Evolutionary conservation across 73 alveolate species (phyloP), one percentile per base, ranked within the genome.

Genomic region (Tetrahymena borealis): DNA sequence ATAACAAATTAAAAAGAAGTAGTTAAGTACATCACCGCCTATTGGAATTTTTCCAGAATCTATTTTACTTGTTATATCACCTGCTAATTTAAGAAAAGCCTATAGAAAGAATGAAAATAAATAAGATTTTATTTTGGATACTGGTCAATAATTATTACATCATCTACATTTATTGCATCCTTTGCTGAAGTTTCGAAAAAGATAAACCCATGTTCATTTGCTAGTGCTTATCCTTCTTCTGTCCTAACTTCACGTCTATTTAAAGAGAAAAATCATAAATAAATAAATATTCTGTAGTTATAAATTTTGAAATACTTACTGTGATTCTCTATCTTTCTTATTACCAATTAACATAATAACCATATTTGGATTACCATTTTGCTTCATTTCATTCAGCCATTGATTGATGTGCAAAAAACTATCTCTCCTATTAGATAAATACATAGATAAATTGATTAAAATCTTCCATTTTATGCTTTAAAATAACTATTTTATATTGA

Each of bases 331-430:
- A 92, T 95, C 97, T 18, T 39, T 90, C 60, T 94, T 94, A 90
- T 93, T 94, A 4, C 97, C 97, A 39, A 94, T 78, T 33, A 94
- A 39, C 90, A 93, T 18, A 18, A 94, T 78, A 33, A 90, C 78
- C 94, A 94, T 94, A 39, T 94, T 78, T n/a, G 93, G 93, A 93
- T 94, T 93, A 18, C 93, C 94, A 78, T 93, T 93, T 7, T 91
- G 41, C 39, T 90, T 40, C 78, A 90, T 79, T 37, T 95, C 97
- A 36, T 90, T 92, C 90, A 95, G 42, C 96, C 97, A 95, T 33
- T 90, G 78, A 37, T 79, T 38, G n/a, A 95, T 31, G 18, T 94
- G 85, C 28, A 36, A 78, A 33, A 95, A 95, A 20, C 95, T 78
- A n/a, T 95, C 94, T 90, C 93, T 90, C 60, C 93, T 94, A 24